phyloP scores from a whole-genome alignment of 2,329 filamentous ascomycete genomes.

The Pyricularia grisea region DNA sequence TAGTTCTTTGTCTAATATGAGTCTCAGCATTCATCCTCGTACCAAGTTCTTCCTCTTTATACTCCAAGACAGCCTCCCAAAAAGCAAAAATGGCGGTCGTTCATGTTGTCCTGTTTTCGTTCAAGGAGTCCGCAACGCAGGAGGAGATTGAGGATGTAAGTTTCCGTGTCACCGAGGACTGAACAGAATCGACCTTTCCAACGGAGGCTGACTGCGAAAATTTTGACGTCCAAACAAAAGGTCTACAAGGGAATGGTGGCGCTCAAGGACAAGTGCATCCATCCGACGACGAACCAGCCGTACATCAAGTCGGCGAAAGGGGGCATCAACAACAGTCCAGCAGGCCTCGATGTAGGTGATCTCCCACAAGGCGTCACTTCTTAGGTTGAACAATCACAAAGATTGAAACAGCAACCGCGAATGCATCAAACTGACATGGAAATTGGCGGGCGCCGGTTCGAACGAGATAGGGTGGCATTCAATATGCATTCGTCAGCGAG shows the following conservation, averaged over 20 bases:
- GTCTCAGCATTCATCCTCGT: not conserved
- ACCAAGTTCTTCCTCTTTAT: not conserved
- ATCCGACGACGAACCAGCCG: constrained; percentile 45
- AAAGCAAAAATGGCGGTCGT: constrained; percentile 3
- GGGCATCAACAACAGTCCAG: constrained; percentile 52
- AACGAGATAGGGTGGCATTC: constrained; percentile 44
- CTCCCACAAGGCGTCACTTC: not conserved
- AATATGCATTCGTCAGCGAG: constrained; percentile 60
- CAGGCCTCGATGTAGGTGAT: constrained; percentile 45
- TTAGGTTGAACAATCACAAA: not conserved
- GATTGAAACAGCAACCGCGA: not conserved
- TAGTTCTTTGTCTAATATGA: not conserved
- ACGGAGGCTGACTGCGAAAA: not conserved
- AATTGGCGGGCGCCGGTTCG: not conserved
- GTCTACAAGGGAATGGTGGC: constrained; percentile 27
- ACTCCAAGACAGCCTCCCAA: not conserved
- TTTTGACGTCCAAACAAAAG: constrained; percentile 11
- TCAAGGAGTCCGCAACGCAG: constrained; percentile 1
- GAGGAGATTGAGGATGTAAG: constrained; percentile 3
- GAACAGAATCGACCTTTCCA: not conserved
- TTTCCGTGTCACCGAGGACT: not conserved
- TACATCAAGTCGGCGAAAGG: constrained; percentile 52
- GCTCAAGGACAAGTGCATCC: constrained; percentile 50
- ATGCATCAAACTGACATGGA: no score
- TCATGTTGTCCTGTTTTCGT: constrained; percentile 4